Base-by-base conservation (phyloP, 1,284 basidiomycete genomes). In the Tilletia indica region DNA sequence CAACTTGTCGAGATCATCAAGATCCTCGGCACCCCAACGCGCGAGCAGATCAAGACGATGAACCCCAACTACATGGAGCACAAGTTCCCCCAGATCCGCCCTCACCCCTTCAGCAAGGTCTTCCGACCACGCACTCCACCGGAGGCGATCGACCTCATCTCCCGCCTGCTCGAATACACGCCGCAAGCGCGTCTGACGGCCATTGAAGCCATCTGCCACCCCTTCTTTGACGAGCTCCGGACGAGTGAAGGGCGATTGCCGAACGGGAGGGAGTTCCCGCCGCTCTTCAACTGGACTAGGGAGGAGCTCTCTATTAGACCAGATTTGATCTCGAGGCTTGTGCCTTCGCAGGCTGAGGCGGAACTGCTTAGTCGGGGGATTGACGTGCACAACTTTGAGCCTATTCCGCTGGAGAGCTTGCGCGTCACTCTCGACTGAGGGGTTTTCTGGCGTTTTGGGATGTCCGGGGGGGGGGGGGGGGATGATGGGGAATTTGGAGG, bases 1-100 rank as follows among this genome's bases (percentile, higher is more conserved):
- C 96, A 99, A 87, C 86, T 99, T 80, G 96, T 99, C 68, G 96
- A 99, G 87, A 99, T 99, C 83, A 99, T 99, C 91, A 99, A 99
- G 87, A 94, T 99, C 58, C 90, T 99, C 74, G 96, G 96, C 25
- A 99, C 97, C 31, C 96, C 96, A 0, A 96, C 96, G 72, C 89
- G 96, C 79, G 97, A 99, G 85, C 97, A 99, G 86, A 99, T 99
- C 89, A 98, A 98, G 91, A 98, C 97, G 79, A 99, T 99, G 96
- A 99, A 99, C 87, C 96, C 97, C 68, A 85, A 88, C 85, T 99
- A 99, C 87, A 99, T 99, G 97, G 97, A 99, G 86, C 96, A 99
- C 90, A 98, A 98, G 86, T 99, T 99, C 89, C 96, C 96, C 8
- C 96, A 99, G 86, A 99, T 99, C 88, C 96, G 97, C 85, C 94